Evolutionary conservation across 2,329 filamentous ascomycete species (phyloP).

Genomic region (Aspergillus novoparasiticus): DNA sequence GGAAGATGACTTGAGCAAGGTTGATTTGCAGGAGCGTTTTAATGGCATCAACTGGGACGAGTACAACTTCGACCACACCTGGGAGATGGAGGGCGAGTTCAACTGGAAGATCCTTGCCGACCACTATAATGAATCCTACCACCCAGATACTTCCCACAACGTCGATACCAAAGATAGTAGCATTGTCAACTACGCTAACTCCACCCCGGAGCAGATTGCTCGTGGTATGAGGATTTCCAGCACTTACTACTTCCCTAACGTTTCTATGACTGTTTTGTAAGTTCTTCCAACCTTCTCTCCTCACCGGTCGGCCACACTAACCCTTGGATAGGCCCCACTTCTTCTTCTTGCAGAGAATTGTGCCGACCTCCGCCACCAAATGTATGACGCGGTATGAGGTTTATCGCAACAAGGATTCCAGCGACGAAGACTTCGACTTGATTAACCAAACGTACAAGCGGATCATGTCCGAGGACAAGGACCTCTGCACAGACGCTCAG

Average conservation of each 20-base stretch:
- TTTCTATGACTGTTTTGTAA: constrained; percentile 37
- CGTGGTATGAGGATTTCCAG: constrained; percentile 43
- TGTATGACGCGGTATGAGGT: constrained; percentile 65
- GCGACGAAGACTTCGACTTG: constrained; percentile 58
- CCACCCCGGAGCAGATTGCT: constrained; percentile 52
- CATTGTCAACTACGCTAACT: constrained; percentile 52
- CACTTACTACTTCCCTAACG: constrained; percentile 41
- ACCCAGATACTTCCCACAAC: constrained; percentile 23
- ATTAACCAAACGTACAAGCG: constrained; percentile 64
- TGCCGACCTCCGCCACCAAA: constrained; percentile 55
- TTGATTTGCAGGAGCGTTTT: constrained; percentile 52
- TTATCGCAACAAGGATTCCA: constrained; percentile 62
- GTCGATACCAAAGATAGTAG: constrained; percentile 52
- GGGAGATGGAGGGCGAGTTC: constrained; percentile 59
- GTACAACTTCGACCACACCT: constrained; percentile 60
- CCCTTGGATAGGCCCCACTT: constrained; percentile 50
- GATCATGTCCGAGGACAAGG: constrained; percentile 66
- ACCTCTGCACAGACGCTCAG: constrained; percentile 61
- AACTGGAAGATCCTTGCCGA: constrained; percentile 66
- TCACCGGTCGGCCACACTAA: constrained; percentile 1
- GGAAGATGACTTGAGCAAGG: constrained; percentile 55
- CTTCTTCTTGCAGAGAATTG: constrained; percentile 66
- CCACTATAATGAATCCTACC: constrained; percentile 60
- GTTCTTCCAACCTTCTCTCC: constrained; percentile 7
- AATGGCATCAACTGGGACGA: constrained; percentile 53